Evolutionary conservation across 2,329 filamentous ascomycete species (phyloP).

Genomic region (Aspergillus calidoustus): DNA sequence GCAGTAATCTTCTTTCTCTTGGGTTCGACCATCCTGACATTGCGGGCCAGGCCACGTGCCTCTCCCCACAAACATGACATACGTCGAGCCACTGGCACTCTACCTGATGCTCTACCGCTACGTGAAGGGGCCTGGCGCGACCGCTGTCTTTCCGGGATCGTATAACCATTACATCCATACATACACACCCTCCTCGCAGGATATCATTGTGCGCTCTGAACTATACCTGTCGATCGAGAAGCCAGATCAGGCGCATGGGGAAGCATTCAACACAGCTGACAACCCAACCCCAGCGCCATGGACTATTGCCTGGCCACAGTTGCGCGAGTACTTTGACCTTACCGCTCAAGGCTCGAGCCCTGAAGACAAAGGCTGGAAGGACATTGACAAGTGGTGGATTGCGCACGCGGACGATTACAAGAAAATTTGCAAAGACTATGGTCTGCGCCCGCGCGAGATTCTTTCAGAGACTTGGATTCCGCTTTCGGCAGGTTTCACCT

Average conservation of each 20-base stretch:
- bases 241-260: slow-evolving; percentile 21
- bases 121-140: slow-evolving; percentile 42
- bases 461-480: slow-evolving; percentile 21
- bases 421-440: slow-evolving; percentile 28
- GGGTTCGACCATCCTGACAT: not conserved
- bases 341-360: slow-evolving; percentile 14
- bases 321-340: slow-evolving; percentile 30
- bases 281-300: slow-evolving; percentile 21
- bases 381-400: slow-evolving; percentile 28
- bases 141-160: slow-evolving; percentile 44
- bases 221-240: slow-evolving; percentile 31
- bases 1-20: not conserved
- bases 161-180: slow-evolving; percentile 38
- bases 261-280: slow-evolving; percentile 35
- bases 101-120: slow-evolving; percentile 45
- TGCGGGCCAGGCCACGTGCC: slow-evolving; percentile 47
- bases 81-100: slow-evolving; percentile 46
- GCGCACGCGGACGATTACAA: slow-evolving; percentile 24
- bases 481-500: slow-evolving; percentile 19
- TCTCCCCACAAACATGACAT: slow-evolving; percentile 49
- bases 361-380: slow-evolving; percentile 14
- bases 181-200: slow-evolving; percentile 46
- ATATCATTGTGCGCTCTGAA: slow-evolving; percentile 29
- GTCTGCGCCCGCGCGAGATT: slow-evolving; percentile 15
- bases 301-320: slow-evolving; percentile 25